Conservation (phyloP, 768 basidiomycete genomes). For the Tulasnella sp. region DNA sequence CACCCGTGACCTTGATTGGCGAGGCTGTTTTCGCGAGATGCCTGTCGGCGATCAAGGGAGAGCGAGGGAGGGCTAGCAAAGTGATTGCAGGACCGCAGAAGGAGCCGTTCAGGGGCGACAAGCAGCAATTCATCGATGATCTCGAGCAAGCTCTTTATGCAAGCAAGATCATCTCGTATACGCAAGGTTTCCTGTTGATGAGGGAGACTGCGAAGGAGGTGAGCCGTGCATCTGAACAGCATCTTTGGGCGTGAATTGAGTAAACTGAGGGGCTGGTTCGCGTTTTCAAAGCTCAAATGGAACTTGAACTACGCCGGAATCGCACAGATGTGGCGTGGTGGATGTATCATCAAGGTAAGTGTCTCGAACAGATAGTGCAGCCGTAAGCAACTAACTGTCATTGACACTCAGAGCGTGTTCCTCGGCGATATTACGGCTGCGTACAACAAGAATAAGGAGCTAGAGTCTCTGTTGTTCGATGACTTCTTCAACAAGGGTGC, state of each 20-base stretch:
- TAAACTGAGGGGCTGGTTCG: background rate
- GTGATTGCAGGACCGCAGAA: constrained; percentile 80
- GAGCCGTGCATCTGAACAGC: constrained; percentile 18
- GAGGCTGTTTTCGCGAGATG: constrained; percentile 99
- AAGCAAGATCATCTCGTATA: constrained; percentile 99
- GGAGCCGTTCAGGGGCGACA: constrained; percentile 93
- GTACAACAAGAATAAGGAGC: constrained; percentile 68
- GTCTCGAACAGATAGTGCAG: no score
- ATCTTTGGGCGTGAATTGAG: background rate
- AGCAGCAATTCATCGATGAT: constrained; percentile 97
- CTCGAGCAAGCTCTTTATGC: constrained; percentile 98
- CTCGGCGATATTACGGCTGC: constrained; percentile 85
- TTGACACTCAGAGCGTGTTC: constrained; percentile 63
- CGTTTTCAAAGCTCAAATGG: constrained; percentile 53
- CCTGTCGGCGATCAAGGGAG: constrained; percentile 92
- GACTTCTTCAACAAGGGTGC: constrained; percentile 93
- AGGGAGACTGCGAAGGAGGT: constrained; percentile 93
- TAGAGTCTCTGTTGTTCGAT: constrained; percentile 91
- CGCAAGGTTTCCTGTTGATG: constrained; percentile 99
- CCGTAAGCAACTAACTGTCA: background rate
- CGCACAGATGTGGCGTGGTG: constrained; percentile 98
- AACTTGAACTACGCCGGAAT: constrained; percentile 96
- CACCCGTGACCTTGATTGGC: constrained; percentile 91
- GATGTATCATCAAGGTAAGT: constrained; percentile 94
- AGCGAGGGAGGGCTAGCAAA: constrained; percentile 89